Evolutionary conservation across 495 filamentous ascomycete species (phyloP).

Genomic region (Ascodesmis nigricans): DNA sequence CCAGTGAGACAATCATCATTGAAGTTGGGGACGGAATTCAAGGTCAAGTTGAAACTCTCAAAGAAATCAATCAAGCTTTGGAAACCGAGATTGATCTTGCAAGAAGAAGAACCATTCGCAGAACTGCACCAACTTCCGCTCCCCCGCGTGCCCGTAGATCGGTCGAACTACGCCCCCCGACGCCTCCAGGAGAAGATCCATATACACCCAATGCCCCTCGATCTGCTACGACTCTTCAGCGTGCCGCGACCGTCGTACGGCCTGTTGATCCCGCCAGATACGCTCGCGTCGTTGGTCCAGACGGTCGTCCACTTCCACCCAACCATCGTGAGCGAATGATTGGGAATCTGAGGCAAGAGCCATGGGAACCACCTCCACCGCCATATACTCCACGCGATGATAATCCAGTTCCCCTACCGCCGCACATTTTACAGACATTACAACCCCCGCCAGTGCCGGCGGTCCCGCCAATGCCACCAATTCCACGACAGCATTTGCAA

Average conservation of each 20-base stretch:
- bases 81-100: slow-evolving; percentile 67
- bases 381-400: slow-evolving; percentile 57
- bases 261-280: slow-evolving; percentile 26
- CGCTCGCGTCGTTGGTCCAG: slow-evolving; percentile 39
- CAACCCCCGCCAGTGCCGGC: slow-evolving; percentile 20
- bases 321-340: slow-evolving; percentile 31
- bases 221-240: slow-evolving; percentile 49
- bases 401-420: slow-evolving; percentile 27
- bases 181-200: slow-evolving; percentile 33
- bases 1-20: slow-evolving; percentile 32
- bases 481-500: slow-evolving; percentile 2
- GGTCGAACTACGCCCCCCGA: slow-evolving; percentile 32
- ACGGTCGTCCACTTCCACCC: slow-evolving; percentile 46
- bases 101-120: slow-evolving; percentile 52
- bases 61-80: slow-evolving; percentile 54
- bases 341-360: slow-evolving; percentile 43
- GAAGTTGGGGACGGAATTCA: slow-evolving; percentile 52
- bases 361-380: slow-evolving; percentile 85
- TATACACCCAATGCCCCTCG: slow-evolving; percentile 63
- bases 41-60: slow-evolving; percentile 31
- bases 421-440: slow-evolving; percentile 20
- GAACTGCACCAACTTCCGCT: slow-evolving; percentile 25
- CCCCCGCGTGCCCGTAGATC: slow-evolving; percentile 25
- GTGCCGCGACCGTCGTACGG: slow-evolving; percentile 40
- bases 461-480: slow-evolving; percentile 5